Evolutionary conservation across 176 grass and related monocot genomes (phyloP).

Genomic region (Eleusine indica): DNA sequence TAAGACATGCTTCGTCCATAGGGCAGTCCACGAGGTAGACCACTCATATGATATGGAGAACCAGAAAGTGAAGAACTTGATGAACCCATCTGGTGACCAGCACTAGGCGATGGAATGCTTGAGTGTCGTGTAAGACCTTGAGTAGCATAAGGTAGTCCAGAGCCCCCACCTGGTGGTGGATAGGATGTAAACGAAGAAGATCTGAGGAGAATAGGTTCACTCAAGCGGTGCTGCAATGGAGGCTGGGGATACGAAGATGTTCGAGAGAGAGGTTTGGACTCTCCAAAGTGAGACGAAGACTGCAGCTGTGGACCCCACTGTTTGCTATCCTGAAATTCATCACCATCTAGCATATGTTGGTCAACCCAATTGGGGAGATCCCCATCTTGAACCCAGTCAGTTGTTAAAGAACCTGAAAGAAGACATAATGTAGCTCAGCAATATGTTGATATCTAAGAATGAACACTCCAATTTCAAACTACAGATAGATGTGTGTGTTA

Average conservation of each 20-base stretch:
- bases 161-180: conserved; percentile 41
- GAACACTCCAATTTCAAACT: not conserved
- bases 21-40: conserved; percentile 63
- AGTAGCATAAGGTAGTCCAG: conserved; percentile 52
- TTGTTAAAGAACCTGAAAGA: conserved; percentile 79
- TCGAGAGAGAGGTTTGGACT: conserved; percentile 71
- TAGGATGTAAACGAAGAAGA: conserved; percentile 70
- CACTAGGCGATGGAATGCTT: conserved; percentile 80
- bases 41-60: conserved; percentile 58
- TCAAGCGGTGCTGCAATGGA: conserved; percentile 65
- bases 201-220: conserved; percentile 68
- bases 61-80: conserved; percentile 62
- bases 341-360: conserved; percentile 55
- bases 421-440: conserved; percentile 23
- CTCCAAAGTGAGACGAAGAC: conserved; percentile 48
- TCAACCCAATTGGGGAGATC: conserved; percentile 72
- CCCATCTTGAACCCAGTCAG: conserved; percentile 67
- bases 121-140: conserved; percentile 76
- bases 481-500: not conserved
- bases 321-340: conserved; percentile 64
- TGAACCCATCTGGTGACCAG: conserved; percentile 61
- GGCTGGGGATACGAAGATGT: conserved; percentile 87
- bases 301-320: conserved; percentile 64
- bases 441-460: not conserved
- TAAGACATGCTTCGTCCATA: conserved; percentile 70